Conservation (phyloP, 2,329 filamentous ascomycete genomes). For the Delphinella strobiligena region DNA sequence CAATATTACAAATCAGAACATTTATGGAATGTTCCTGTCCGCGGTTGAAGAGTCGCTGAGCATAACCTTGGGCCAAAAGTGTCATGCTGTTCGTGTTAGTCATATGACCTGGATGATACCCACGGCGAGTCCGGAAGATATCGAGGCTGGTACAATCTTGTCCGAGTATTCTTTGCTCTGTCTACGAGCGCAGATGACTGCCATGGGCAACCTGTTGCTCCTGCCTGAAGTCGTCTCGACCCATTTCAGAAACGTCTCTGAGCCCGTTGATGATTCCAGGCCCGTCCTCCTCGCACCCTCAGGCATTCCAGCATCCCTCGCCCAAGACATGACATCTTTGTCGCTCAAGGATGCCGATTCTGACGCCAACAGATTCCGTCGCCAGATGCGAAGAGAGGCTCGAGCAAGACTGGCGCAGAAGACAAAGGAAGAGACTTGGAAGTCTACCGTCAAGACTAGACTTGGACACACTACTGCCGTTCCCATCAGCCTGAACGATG, state of each 20-base stretch:
- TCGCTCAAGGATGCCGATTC: not conserved
- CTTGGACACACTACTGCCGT: not conserved
- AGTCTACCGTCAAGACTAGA: not conserved
- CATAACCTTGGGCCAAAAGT: not conserved
- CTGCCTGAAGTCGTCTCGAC: constrained; percentile 3
- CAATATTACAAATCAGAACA: constrained; percentile 5
- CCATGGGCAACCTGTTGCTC: constrained; percentile 5
- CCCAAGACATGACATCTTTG: not conserved
- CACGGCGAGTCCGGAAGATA: not conserved
- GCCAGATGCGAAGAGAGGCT: constrained; percentile 4
- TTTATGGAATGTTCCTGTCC: constrained; percentile 5
- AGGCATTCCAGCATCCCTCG: constrained; percentile 2
- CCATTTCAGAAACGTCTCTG: not conserved
- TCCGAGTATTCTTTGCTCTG: constrained; percentile 2
- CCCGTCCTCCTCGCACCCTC: constrained; percentile 6
- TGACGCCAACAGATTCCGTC: not conserved
- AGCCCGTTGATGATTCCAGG: not conserved
- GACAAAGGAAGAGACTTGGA: constrained; percentile 5
- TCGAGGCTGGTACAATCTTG: not conserved
- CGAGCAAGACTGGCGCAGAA: constrained; percentile 4
- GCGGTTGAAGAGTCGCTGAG: constrained; percentile 6
- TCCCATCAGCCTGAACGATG: not conserved
- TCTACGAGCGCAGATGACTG: constrained; percentile 6
- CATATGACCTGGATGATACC: constrained; percentile 6
- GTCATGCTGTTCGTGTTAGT: constrained; percentile 3